Evolutionary conservation across 2,329 filamentous ascomycete species (phyloP), one percentile per base, ranked within the genome.

Genomic region (Paecilomyces dactylethromorphus): DNA sequence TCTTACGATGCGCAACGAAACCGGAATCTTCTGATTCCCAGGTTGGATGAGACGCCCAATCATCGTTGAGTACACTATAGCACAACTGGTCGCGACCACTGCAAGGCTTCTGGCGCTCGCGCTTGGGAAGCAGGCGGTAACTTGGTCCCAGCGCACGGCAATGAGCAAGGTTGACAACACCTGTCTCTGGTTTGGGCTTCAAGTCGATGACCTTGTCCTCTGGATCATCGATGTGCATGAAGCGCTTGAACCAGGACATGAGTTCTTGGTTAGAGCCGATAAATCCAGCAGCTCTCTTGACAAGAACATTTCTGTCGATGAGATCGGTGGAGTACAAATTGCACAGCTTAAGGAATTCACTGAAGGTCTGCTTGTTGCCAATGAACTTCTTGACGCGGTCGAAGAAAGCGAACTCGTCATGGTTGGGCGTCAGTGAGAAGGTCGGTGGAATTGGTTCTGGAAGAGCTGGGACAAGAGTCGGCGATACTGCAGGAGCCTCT

Each of bases 11-110:
- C 12, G 94, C 94, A 60, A 99, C 93, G 67, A 99, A 99, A 0
- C 94, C 94, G 52, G 91, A 96, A 71, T 99, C 94, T 74, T 99
- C 94, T 0, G 93, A 97, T 1, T 93, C 94, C 94, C 94, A 99
- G 0, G 94, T 99, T 3, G 94, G 94, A 76, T 99, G 94, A 26
- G 93, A 97, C 1, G 94, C 94, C 94, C 94, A 99, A 65, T 97
- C 91, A 66, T 99, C 94, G 65, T 99, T 99, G 57, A 99, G 81
- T 0, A 99, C 93, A 24, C 89, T 88, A 65, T 91, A 88, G 77
- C 94, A 99, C 65, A 99, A 87, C 73, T 96, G 92, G 70, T 99
- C 94, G 53, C 94, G 89, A 11, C 94, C 94, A 69, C 91, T 94
- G 78, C 94, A 99, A 0, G 89, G 86, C 78, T 96, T 95, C 60